Percentiles rank a stretch among this genome's conserved stretches.
These are phyloP conservation scores for Gossypium anomalum DNA, from an alignment of 345 rosid species.

Conservation along the genomic window DNA sequence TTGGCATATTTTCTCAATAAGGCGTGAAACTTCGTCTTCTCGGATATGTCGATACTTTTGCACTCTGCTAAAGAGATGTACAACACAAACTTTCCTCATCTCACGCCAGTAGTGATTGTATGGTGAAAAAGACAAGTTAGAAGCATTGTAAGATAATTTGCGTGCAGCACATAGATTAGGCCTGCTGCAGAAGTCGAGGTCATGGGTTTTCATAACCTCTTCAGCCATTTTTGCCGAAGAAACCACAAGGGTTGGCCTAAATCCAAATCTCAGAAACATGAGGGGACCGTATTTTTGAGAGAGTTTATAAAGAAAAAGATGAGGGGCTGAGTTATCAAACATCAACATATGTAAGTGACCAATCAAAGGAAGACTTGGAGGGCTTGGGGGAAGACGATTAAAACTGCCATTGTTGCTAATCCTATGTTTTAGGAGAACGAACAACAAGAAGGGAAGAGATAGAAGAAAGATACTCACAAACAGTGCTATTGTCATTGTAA, in stretches of 20 bases:
- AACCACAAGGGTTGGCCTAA: conserved; percentile 14
- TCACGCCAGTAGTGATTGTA: conserved; percentile 6
- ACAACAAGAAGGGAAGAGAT: not conserved
- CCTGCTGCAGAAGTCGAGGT: conserved; percentile 27
- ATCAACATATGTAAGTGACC: conserved; percentile 33
- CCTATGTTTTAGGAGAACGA: not conserved
- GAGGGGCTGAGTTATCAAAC: conserved; percentile 3
- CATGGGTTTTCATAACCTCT: conserved; percentile 29
- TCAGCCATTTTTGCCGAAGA: conserved; percentile 26
- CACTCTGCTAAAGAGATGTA: not conserved
- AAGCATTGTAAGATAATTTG: conserved; percentile 14
- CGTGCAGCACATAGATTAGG: conserved; percentile 12
- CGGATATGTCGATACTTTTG: not conserved
- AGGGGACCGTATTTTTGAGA: conserved; percentile 30
- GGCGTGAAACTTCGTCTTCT: not conserved
- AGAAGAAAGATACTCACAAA: not conserved
- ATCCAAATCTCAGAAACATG: conserved; percentile 26
- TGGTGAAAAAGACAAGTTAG: conserved; percentile 30
- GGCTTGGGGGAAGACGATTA: conserved; percentile 31
- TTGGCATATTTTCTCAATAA: not conserved
- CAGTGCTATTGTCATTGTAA: not conserved
- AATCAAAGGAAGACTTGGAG: conserved; percentile 27
- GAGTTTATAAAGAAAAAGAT: conserved; percentile 18
- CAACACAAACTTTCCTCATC: not conserved
- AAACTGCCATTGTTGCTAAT: not conserved